Conservation (phyloP, 169 alveolate species). For the Plasmodium inui region DNA sequence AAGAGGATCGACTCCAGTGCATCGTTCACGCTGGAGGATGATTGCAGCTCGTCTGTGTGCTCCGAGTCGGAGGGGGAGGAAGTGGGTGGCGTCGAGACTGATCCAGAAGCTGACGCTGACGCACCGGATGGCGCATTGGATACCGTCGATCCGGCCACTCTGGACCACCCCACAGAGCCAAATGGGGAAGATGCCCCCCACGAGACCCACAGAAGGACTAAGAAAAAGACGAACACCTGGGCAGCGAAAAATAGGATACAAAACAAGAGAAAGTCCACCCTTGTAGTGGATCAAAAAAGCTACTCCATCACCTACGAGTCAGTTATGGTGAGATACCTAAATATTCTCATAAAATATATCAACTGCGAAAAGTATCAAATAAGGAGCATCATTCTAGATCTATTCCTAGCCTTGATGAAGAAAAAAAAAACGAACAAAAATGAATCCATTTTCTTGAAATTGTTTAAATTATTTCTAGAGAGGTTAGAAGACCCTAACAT, state of each 20-base stretch:
- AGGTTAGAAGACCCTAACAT: conserved; percentile 61
- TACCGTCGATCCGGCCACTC: neutral
- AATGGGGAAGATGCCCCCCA: neutral
- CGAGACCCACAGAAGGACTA: neutral
- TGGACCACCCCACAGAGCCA: too few relatives aligned
- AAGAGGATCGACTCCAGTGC: conserved; percentile 46
- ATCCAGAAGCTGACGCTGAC: too few relatives aligned
- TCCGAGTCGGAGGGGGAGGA: conserved; percentile 58
- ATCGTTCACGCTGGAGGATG: conserved; percentile 32
- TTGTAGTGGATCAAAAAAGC: conserved; percentile 29
- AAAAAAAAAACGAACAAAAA: conserved; percentile 55
- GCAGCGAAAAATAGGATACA: neutral
- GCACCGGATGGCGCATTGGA: neutral
- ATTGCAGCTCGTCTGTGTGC: conserved; percentile 44
- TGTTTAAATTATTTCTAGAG: conserved; percentile 49
- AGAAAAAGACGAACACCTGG: neutral
- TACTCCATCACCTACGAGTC: conserved; percentile 43
- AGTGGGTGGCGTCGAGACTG: too few relatives aligned
- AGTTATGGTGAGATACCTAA: conserved; percentile 50
- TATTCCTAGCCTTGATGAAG: conserved; percentile 48
- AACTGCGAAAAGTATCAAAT: conserved; percentile 64
- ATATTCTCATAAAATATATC: conserved; percentile 40
- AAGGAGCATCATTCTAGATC: conserved; percentile 27
- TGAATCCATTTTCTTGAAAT: conserved; percentile 46
- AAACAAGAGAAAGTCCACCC: conserved; percentile 15